These are phyloP conservation scores for Aquanectria penicillioides DNA, from an alignment of 2,329 filamentous ascomycete species.

Conservation along the genomic window DNA sequence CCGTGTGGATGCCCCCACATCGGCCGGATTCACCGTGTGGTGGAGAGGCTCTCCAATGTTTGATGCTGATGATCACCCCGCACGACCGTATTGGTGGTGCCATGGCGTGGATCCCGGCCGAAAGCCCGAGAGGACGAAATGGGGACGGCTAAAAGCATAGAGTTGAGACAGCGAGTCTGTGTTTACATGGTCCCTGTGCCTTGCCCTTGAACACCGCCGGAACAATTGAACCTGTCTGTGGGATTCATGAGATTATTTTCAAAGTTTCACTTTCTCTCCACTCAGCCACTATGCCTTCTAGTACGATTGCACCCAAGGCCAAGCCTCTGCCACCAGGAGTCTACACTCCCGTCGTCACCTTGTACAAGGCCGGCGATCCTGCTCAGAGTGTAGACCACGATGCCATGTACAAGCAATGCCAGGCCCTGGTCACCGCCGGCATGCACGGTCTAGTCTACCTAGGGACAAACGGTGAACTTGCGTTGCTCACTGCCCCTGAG, in stretches of 20 bases:
- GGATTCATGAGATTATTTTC: background rate
- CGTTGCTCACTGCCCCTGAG: slow-evolving; percentile 52
- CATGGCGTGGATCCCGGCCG: slow-evolving; percentile 14
- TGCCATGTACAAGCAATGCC: slow-evolving; percentile 55
- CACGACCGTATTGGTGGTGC: background rate
- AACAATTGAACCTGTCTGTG: no score
- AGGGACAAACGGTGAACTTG: slow-evolving; percentile 59
- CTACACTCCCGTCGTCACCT: slow-evolving; percentile 58
- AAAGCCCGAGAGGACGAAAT: slow-evolving; percentile 13
- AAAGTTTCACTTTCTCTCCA: background rate
- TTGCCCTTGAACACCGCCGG: background rate
- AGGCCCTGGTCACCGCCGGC: slow-evolving; percentile 53
- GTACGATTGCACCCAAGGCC: slow-evolving; percentile 47
- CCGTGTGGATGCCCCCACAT: slow-evolving; percentile 14
- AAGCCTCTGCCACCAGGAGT: slow-evolving; percentile 54
- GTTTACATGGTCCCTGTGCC: background rate
- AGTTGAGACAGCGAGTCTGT: background rate
- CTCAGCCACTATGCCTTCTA: slow-evolving; percentile 38
- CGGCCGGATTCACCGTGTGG: slow-evolving; percentile 15
- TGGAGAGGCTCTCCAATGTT: background rate
- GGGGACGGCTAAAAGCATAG: slow-evolving; percentile 6
- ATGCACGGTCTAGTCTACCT: slow-evolving; percentile 58
- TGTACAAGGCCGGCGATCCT: slow-evolving; percentile 53
- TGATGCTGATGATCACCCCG: slow-evolving; percentile 7
- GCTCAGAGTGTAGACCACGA: slow-evolving; percentile 55